phyloP scores from a whole-genome alignment of 164 flowering plant species.

The Warburgia ugandensis region DNA sequence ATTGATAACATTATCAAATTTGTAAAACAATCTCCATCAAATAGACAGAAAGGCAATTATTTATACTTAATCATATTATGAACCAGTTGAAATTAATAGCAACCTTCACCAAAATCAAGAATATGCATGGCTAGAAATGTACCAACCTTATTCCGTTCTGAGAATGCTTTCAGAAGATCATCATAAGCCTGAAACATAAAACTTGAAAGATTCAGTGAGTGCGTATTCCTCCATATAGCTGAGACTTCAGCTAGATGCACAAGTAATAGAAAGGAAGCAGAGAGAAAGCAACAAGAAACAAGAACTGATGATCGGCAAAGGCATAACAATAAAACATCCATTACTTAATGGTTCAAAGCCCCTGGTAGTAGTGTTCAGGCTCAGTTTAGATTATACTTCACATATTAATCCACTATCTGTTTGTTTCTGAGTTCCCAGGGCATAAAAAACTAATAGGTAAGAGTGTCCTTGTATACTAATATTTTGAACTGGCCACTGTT shows the following conservation, averaged over 20 bases:
- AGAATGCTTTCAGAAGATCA: slow-evolving; percentile 89
- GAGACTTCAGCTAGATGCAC: slow-evolving; percentile 3
- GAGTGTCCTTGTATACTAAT: no score
- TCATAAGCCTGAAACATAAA: slow-evolving; percentile 62
- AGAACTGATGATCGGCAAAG: no score
- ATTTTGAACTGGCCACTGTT: no score
- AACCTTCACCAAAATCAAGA: not conserved
- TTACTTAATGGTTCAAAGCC: no score
- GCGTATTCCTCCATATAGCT: not conserved
- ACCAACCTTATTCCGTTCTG: slow-evolving; percentile 85
- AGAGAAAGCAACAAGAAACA: not conserved
- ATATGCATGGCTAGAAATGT: not conserved
- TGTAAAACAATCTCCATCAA: not conserved
- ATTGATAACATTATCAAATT: not conserved
- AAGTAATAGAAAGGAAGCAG: not conserved
- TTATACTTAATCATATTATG: not conserved
- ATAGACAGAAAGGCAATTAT: not conserved
- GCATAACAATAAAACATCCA: no score
- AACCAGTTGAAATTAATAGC: not conserved
- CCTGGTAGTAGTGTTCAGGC: no score
- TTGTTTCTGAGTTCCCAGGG: no score
- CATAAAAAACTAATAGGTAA: no score
- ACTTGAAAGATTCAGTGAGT: slow-evolving; percentile 6
- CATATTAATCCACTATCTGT: no score
- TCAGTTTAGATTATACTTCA: no score